These are phyloP conservation scores for Trypanosoma platydactyli DNA, from an alignment of 208 protist species.

Conservation along the genomic window DNA sequence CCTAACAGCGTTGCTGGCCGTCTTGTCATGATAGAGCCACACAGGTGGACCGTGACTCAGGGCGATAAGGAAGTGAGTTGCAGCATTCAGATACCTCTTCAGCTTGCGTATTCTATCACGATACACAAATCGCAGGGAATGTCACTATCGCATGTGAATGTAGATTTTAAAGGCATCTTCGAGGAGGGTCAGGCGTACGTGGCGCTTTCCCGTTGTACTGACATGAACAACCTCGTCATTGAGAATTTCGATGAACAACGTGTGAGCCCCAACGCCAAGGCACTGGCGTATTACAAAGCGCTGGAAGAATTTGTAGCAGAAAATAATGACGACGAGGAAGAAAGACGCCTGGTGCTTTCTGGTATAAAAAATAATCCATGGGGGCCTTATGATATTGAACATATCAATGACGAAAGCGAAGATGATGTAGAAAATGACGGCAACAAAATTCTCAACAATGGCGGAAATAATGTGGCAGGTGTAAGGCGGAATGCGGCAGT, in stretches of 20 bases:
- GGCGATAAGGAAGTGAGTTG: slow-evolving; percentile 47
- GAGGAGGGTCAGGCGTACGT: slow-evolving; percentile 89
- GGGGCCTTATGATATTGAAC: slow-evolving; percentile 12
- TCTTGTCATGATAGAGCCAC: slow-evolving; percentile 75
- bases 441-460: background rate
- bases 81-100: slow-evolving; percentile 89
- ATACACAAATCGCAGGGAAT: slow-evolving; percentile 97
- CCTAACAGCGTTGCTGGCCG: slow-evolving; percentile 7
- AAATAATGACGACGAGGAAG: slow-evolving; percentile 11
- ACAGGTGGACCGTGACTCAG: slow-evolving; percentile 66
- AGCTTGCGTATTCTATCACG: slow-evolving; percentile 95
- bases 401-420: slow-evolving; percentile 2
- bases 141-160: slow-evolving; percentile 80
- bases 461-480: too few species aligned
- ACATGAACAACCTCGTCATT: slow-evolving; percentile 56
- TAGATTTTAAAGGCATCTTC: slow-evolving; percentile 81
- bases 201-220: slow-evolving; percentile 84
- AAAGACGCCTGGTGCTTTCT: background rate
- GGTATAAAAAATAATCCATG: slow-evolving; percentile 11
- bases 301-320: slow-evolving; percentile 25
- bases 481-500: slow-evolving; percentile 21
- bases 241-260: slow-evolving; percentile 59
- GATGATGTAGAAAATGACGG: background rate
- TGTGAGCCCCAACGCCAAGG: slow-evolving; percentile 54
- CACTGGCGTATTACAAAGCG: slow-evolving; percentile 84